Conservation (phyloP, 441 rosid genomes). For the Eutrema salsugineum region DNA sequence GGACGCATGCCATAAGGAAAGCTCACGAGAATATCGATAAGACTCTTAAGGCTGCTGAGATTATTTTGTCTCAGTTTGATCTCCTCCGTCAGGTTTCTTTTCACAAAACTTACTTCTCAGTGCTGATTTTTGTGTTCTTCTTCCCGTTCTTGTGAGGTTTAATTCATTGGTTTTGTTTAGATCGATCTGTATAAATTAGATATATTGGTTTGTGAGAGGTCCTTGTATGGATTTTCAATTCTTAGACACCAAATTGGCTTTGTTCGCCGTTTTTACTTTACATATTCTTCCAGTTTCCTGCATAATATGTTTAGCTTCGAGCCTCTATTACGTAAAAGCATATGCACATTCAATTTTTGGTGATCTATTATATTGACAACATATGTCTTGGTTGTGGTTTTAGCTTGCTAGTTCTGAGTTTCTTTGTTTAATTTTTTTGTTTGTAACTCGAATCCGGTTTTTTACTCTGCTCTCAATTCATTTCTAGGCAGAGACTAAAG, state of each 20-base stretch:
- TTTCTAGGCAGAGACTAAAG: conserved; percentile 84
- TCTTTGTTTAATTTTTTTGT: no score
- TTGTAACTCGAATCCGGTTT: not conserved
- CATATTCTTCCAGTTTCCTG: no score
- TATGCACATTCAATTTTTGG: not conserved
- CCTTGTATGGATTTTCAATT: not conserved
- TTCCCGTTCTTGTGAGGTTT: not conserved
- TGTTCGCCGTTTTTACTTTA: not conserved
- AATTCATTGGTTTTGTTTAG: not conserved
- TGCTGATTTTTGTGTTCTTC: not conserved
- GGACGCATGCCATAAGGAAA: conserved; percentile 91
- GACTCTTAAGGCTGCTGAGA: conserved; percentile 89
- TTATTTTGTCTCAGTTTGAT: conserved; percentile 76
- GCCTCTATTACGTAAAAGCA: not conserved
- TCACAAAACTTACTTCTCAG: not conserved
- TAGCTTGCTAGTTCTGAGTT: not conserved
- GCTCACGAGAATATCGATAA: conserved; percentile 96
- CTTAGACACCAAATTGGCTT: not conserved
- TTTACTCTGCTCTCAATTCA: conserved; percentile 22
- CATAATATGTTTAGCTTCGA: no score
- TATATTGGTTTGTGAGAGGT: not conserved
- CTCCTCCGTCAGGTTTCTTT: conserved; percentile 73
- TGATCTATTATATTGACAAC: not conserved
- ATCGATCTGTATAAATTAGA: not conserved
- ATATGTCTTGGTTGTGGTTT: not conserved